These are phyloP conservation scores for Colletotrichum sp. DNA, from an alignment of 2,329 filamentous ascomycete genomes.

Conservation along the genomic window DNA sequence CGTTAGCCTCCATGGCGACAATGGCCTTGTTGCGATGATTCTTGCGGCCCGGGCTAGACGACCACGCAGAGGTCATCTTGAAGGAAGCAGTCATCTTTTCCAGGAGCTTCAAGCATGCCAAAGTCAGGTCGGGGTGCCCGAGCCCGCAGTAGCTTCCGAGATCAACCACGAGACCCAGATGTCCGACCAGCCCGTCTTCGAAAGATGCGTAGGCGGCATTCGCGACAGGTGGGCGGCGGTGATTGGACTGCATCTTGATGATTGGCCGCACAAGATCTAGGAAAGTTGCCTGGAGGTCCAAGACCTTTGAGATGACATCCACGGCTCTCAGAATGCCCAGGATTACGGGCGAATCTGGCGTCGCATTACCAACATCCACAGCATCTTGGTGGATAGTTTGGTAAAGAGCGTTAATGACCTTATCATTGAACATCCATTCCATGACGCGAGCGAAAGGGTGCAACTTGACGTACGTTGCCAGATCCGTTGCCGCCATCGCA, in stretches of 20 bases:
- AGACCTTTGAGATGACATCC: slow-evolving; percentile 80
- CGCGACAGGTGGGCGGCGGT: slow-evolving; percentile 66
- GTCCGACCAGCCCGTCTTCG: slow-evolving; percentile 87
- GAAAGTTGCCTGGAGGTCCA: slow-evolving; percentile 91
- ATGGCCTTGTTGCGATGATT: slow-evolving; percentile 81
- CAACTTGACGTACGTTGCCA: slow-evolving; percentile 81
- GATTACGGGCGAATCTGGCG: slow-evolving; percentile 81
- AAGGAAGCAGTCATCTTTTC: slow-evolving; percentile 86
- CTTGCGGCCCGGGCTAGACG: slow-evolving; percentile 30
- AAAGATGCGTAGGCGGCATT: slow-evolving; percentile 85
- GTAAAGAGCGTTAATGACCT: slow-evolving; percentile 81
- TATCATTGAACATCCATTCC: slow-evolving; percentile 98
- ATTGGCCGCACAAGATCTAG: slow-evolving; percentile 85
- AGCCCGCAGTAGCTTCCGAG: slow-evolving; percentile 87
- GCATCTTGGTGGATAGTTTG: slow-evolving; percentile 78
- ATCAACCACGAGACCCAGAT: slow-evolving; percentile 79
- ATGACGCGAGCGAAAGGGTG: slow-evolving; percentile 95
- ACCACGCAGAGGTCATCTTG: slow-evolving; percentile 76
- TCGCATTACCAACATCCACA: slow-evolving; percentile 72
- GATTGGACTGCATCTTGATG: slow-evolving; percentile 69
- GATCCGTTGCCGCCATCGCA: slow-evolving; percentile 74
- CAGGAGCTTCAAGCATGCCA: slow-evolving; percentile 81
- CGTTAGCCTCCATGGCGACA: slow-evolving; percentile 83
- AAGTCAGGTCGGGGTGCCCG: slow-evolving; percentile 79
- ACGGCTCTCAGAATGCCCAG: slow-evolving; percentile 80